Conservation (phyloP, 83 land plant genomes). For the Diphasiastrum complanatum region DNA sequence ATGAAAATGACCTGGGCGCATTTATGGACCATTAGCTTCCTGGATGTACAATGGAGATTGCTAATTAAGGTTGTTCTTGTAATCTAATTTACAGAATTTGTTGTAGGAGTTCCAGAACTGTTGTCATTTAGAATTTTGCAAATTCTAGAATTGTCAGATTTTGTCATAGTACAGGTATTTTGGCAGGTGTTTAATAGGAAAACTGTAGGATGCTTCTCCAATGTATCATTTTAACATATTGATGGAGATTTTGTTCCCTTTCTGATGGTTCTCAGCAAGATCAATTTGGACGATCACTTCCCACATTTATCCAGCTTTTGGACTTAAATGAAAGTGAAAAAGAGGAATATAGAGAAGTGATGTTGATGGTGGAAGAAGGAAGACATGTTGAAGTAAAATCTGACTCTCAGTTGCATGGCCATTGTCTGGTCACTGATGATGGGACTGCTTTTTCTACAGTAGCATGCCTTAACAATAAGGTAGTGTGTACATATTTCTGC, state of each 20-base stretch:
- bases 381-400: conserved; percentile 31
- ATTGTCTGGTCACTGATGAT: neutral
- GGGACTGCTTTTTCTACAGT: conserved; percentile 21
- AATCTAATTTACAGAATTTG: too few relatives aligned
- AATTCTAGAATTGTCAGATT: too few relatives aligned
- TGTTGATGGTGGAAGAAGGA: conserved; percentile 74
- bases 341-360: conserved; percentile 64
- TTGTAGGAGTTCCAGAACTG: too few relatives aligned
- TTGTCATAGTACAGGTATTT: too few relatives aligned
- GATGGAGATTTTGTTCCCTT: conserved; percentile 1
- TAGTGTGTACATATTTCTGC: neutral
- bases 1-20: too few relatives aligned
- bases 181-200: too few relatives aligned
- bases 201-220: neutral
- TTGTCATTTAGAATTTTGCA: too few relatives aligned
- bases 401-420: neutral
- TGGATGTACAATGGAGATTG: too few relatives aligned
- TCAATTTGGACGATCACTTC: conserved; percentile 74
- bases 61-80: too few relatives aligned
- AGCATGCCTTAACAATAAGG: conserved; percentile 73
- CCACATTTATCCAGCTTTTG: conserved; percentile 85
- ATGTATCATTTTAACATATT: neutral
- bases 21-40: too few relatives aligned
- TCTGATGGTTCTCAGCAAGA: conserved; percentile 53
- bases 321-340: conserved; percentile 64